Conservation (phyloP, 1,284 basidiomycete genomes). For the Ceratorhiza oryzae-sativae region DNA sequence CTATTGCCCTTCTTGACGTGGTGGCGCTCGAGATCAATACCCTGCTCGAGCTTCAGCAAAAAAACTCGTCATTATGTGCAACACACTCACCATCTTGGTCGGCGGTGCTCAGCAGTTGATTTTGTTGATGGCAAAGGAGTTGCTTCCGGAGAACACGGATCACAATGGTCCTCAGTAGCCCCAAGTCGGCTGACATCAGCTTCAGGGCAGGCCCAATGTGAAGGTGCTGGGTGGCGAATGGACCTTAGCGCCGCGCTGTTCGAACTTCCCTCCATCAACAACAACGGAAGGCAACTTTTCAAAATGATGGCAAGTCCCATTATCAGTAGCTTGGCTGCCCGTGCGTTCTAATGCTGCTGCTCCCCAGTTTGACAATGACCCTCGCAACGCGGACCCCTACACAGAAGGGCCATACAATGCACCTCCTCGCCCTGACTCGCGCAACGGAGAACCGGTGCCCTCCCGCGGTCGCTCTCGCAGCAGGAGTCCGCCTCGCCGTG, state of each 20-base stretch:
- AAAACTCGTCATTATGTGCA: not conserved
- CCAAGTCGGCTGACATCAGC: conserved; percentile 5
- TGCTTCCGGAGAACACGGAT: conserved; percentile 55
- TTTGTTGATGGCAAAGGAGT: conserved; percentile 52
- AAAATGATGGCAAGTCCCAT: conserved; percentile 17
- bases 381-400: conserved; percentile 71
- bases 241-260: not conserved
- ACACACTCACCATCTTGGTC: conserved; percentile 34
- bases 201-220: conserved; percentile 1
- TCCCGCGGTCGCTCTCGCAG: conserved; percentile 65
- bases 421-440: conserved; percentile 22
- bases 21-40: conserved; percentile 97
- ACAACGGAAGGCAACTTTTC: conserved; percentile 15
- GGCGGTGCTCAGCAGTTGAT: conserved; percentile 41
- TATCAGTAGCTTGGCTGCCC: not conserved
- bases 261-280: conserved; percentile 19
- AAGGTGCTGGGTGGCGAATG: not conserved
- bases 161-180: conserved; percentile 14
- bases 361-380: conserved; percentile 39
- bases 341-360: not conserved
- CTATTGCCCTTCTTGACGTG: conserved; percentile 99
- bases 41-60: conserved; percentile 58
- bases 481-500: conserved; percentile 64
- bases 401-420: conserved; percentile 67
- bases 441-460: conserved; percentile 34